Evolutionary conservation across 805 yeast species (phyloP), one percentile per base, ranked within the genome.

Genomic region (Hanseniaspora clermontiae): DNA sequence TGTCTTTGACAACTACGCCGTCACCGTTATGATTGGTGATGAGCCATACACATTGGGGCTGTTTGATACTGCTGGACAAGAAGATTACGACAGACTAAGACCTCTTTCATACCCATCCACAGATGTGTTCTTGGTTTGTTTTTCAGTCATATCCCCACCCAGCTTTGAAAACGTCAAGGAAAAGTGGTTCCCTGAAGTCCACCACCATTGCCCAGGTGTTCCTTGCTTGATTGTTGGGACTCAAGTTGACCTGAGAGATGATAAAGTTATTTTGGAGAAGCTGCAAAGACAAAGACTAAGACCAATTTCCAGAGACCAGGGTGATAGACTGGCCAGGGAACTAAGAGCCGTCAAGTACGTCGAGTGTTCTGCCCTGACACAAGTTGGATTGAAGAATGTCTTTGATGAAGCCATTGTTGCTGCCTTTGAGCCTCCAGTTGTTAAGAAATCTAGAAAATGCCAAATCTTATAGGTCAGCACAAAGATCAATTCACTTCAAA

Each of bases 61-160:
- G 60, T 91, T 93, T 67, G 98, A 91, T 75, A 91, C 98, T 38
- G 98, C 98, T 32, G 98, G 98, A 53, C 98, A 91, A 76, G 98
- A 91, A 79, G 98, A 91, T 76, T 91, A 93, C 71, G 98, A 91
- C 74, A 81, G 98, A 68, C 76, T 91, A 68, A 86, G 98, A 74
- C 98, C 98, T 9, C 79, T 93, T 64, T 84, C 95, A 57, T 91
- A 91, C 71, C 97, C 98, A 17, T 93, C 95, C 55, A 93, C 98
- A 5, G 98, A 91, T 71, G 96, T 91, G 48, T 91, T 91, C 68
- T 76, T 91, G 63, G 95, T 91, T 58, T 93, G 98, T 73, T 91
- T 93, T 73, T 84, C 95, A 39, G 96, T 93, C 59, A 90, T 95
- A 62, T 89, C 96, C 14, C 98, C 97, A 37, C 95, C 98, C 39